Evolutionary conservation across 371 early-diverging fungal species (phyloP).

Genomic region (Blakeslea trispora): DNA sequence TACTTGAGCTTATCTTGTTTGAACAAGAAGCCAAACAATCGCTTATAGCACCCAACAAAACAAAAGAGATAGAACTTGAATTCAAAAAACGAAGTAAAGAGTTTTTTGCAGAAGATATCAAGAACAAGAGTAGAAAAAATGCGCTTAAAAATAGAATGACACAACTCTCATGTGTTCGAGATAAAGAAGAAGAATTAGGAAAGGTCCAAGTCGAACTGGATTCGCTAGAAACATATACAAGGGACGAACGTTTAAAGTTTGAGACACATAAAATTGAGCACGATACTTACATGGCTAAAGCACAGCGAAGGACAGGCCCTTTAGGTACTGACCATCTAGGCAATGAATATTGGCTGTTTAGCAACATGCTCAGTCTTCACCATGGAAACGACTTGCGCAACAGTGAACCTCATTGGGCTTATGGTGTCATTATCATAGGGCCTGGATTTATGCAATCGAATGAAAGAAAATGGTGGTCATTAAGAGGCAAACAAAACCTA

Average conservation of each 20-base stretch:
- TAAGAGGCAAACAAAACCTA: slow-evolving; percentile 29
- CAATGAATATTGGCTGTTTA: slow-evolving; percentile 48
- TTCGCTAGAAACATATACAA: slow-evolving; percentile 21
- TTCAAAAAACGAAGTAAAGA: slow-evolving; percentile 21
- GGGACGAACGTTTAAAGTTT: slow-evolving; percentile 22
- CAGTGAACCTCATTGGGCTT: slow-evolving; percentile 39
- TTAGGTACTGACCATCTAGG: slow-evolving; percentile 28
- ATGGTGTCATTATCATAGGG: slow-evolving; percentile 40
- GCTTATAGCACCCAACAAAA: slow-evolving; percentile 5
- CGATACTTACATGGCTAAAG: slow-evolving; percentile 8
- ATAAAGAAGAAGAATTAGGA: slow-evolving; percentile 14
- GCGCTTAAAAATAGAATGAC: slow-evolving; percentile 16
- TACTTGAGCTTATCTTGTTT: slow-evolving; percentile 28
- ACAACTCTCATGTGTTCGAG: slow-evolving; percentile 17
- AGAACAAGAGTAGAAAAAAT: slow-evolving; percentile 15
- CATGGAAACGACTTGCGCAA: slow-evolving; percentile 22
- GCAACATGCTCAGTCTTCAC: slow-evolving; percentile 30
- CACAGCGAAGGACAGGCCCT: slow-evolving; percentile 23
- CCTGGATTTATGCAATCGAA: slow-evolving; percentile 24
- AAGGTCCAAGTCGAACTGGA: slow-evolving; percentile 19
- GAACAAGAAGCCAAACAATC: slow-evolving; percentile 20
- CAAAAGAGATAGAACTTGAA: slow-evolving; percentile 18
- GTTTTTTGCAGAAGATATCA: slow-evolving; percentile 18
- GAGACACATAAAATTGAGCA: slow-evolving; percentile 20
- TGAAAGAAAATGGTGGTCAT: slow-evolving; percentile 33